Evolutionary conservation across 2,329 filamentous ascomycete genomes (phyloP), one percentile per base, ranked within the genome.

Genomic region (Dactylonectria estremocensis): DNA sequence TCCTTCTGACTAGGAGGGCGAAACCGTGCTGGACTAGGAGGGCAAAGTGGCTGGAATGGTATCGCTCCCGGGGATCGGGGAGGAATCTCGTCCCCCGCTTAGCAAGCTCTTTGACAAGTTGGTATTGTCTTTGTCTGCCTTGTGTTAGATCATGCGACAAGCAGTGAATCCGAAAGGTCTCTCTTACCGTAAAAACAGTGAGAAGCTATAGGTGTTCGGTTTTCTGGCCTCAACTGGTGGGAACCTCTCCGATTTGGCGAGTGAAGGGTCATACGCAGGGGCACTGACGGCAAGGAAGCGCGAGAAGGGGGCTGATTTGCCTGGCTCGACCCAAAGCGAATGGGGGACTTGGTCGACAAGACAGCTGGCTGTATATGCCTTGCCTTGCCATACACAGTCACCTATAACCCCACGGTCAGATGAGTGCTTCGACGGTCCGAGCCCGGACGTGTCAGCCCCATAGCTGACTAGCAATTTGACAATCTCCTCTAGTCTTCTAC

Each of bases 401-500:
- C 43, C 3, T 16, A 46, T 46, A 9, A 46, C 8, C n/a, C 8
- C 43, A 46, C 43, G 16, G 20, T 46, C 43, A 46, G 43, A 18
- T n/a, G n/a, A n/a, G n/a, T n/a, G n/a, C n/a, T 18, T 18, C 43
- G 16, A 18, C 43, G 43, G 43, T 46, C 43, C 10, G 43, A 46
- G 43, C n/a, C n/a, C 2, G 43, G 43, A 46, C 14, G 43, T n/a
- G 43, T 46, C 16, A 46, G n/a, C 43, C n/a, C 43, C 43, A n/a
- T n/a, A 46, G 43, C 9, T 9, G 20, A 46, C 43, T n/a, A 46
- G n/a, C 43, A 18, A 46, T 46, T 18, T 18, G 16, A 52, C 48
- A 31, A 52, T 52, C 28, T 52, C 48, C 20, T 52, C 48, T 52
- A 52, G 16, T 24, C 48, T 8, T 8, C 48, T 52, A 31, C 11